Evolutionary conservation across 2,329 filamentous ascomycete species (phyloP).

Genomic region (Paracoccidioides brasiliensis): DNA sequence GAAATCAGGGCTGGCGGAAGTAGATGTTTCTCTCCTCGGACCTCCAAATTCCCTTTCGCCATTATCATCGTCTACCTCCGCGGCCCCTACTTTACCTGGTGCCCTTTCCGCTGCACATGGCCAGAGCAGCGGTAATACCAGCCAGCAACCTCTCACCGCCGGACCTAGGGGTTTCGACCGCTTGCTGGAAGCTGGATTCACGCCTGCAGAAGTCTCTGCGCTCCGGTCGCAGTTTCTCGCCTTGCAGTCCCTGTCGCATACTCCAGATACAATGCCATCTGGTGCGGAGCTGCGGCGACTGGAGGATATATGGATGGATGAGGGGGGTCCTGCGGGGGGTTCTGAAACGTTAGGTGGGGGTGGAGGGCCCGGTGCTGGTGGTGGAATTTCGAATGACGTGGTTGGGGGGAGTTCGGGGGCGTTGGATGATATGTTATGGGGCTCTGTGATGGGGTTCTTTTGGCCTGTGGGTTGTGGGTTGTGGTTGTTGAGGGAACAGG

Average conservation of each 20-base stretch:
- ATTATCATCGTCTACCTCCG: neutral
- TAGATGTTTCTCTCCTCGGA: neutral
- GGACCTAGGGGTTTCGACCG: slow-evolving; percentile 77
- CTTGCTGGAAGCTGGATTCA: slow-evolving; percentile 69
- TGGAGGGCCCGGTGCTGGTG: slow-evolving; percentile 25
- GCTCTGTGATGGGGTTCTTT: slow-evolving; percentile 84
- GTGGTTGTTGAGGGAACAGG: slow-evolving; percentile 77
- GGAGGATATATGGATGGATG: slow-evolving; percentile 87
- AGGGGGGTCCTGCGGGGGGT: slow-evolving; percentile 19
- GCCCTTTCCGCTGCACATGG: neutral
- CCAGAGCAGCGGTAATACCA: neutral
- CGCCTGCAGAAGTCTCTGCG: slow-evolving; percentile 65
- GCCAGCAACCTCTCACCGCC: slow-evolving; percentile 30
- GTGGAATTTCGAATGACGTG: slow-evolving; percentile 20
- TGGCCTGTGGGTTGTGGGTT: slow-evolving; percentile 79
- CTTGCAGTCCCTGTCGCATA: slow-evolving; percentile 68
- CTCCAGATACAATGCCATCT: slow-evolving; percentile 77
- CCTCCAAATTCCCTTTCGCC: neutral
- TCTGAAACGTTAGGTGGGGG: slow-evolving; percentile 26
- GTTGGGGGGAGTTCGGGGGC: slow-evolving; percentile 40
- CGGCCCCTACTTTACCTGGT: neutral
- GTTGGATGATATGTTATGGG: slow-evolving; percentile 75
- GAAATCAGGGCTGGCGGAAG: neutral
- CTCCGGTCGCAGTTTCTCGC: slow-evolving; percentile 80
- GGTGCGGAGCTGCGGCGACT: slow-evolving; percentile 61